Conservation (phyloP, 139 green algal species). For the Monoraphidium neglectum region DNA sequence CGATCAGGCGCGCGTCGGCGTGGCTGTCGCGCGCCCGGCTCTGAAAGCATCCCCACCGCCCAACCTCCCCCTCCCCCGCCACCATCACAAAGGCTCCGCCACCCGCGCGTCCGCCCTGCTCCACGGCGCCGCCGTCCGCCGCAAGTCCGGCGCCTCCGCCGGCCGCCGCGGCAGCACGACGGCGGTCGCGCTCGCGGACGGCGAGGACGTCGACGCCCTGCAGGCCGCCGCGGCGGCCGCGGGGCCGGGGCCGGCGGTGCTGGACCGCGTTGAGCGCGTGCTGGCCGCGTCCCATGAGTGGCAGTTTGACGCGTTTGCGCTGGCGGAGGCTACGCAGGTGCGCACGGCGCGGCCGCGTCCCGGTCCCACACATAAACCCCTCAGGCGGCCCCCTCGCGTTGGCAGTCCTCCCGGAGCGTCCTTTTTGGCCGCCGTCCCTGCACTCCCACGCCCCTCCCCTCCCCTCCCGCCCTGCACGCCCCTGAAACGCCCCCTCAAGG, state of each 20-base stretch:
- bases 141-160: neutral
- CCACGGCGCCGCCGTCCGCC: no score
- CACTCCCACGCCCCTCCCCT: no score
- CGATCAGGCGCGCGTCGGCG: no score
- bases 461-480: no score
- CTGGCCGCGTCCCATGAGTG: constrained; percentile 54
- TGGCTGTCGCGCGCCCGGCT: no score
- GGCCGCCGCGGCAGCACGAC: neutral
- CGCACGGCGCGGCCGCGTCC: constrained; percentile 35
- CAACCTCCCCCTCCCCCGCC: no score
- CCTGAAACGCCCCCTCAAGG: no score
- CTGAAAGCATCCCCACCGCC: no score
- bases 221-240: neutral
- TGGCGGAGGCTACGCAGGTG: constrained; percentile 40
- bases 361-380: constrained; percentile 23
- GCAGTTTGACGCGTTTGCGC: constrained; percentile 64
- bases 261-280: constrained; percentile 31
- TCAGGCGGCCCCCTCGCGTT: neutral
- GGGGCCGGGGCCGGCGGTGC: neutral
- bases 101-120: no score
- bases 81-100: no score
- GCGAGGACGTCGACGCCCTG: neutral
- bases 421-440: no score
- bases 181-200: neutral
- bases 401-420: constrained; percentile 31